Percentiles rank a stretch among this genome's conserved stretches.
Conservation (phyloP, 2,329 filamentous ascomycete genomes). For the Aureobasidium subglaciale region DNA sequence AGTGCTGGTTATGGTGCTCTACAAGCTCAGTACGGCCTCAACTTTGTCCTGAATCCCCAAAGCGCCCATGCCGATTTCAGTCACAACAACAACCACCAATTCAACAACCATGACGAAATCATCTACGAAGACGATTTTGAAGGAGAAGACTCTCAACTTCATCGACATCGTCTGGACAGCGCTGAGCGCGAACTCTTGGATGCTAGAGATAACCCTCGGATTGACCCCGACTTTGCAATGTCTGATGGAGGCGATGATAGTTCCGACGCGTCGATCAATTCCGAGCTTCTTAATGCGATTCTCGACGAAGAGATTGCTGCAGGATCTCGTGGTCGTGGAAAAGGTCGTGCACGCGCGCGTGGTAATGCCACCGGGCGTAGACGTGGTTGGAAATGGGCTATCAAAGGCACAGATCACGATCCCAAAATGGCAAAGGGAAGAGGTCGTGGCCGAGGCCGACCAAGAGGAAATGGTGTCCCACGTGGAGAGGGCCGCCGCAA, state of each 20-base stretch:
- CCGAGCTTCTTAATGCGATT: conserved; percentile 16
- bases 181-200: conserved; percentile 24
- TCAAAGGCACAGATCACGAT: conserved; percentile 30
- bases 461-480: conserved; percentile 14
- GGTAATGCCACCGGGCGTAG: conserved; percentile 19
- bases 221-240: conserved; percentile 31
- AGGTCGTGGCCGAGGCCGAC: conserved; percentile 12
- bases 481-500: conserved; percentile 18
- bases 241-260: conserved; percentile 24
- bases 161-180: conserved; percentile 17
- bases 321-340: conserved; percentile 15
- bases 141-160: conserved; percentile 20
- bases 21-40: conserved; percentile 20
- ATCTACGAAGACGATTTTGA: conserved; percentile 23
- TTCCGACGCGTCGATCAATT: conserved; percentile 15
- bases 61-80: conserved; percentile 17
- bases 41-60: conserved; percentile 15
- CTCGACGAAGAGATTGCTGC: conserved; percentile 8
- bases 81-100: conserved; percentile 18
- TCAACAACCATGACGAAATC: conserved; percentile 23
- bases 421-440: conserved; percentile 12
- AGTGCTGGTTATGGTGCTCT: conserved; percentile 21
- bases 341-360: conserved; percentile 17
- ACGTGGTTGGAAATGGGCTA: conserved; percentile 26
- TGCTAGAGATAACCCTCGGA: conserved; percentile 26